Conservation (phyloP, 106 monocot genomes). For the Hemerocallis citrina region DNA sequence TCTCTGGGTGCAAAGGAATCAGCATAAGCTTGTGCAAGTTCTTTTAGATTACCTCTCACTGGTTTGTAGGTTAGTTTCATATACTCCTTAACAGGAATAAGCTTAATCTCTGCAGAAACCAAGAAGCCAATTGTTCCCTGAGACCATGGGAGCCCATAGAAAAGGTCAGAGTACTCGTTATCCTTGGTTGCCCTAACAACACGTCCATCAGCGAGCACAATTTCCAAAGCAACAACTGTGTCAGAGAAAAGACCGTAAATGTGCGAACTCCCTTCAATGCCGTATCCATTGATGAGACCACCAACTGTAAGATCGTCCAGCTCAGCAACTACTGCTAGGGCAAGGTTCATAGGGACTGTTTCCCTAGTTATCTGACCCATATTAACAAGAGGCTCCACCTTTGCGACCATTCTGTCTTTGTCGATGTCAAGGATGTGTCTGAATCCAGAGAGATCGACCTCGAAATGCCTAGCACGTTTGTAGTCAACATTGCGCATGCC, state of each 20-base stretch:
- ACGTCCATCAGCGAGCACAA: conserved; percentile 29
- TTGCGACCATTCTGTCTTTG: conserved; percentile 27
- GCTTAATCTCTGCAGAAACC: conserved; percentile 33
- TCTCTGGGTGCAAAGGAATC: conserved; percentile 37
- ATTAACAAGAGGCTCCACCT: conserved; percentile 33
- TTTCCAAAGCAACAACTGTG: conserved; percentile 26
- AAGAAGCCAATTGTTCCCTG: conserved; percentile 25
- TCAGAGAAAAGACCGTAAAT: conserved; percentile 32
- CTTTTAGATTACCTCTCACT: conserved; percentile 12
- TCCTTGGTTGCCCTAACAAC: conserved; percentile 30
- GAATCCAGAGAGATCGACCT: conserved; percentile 25
- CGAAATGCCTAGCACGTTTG: conserved; percentile 28
- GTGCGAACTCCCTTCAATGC: conserved; percentile 33
- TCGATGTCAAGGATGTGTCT: conserved; percentile 27
- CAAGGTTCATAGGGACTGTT: conserved; percentile 30
- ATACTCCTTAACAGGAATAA: conserved; percentile 33
- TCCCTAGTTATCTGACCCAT: conserved; percentile 29
- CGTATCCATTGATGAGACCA: conserved; percentile 33
- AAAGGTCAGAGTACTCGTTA: conserved; percentile 27
- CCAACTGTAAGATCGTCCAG: conserved; percentile 30
- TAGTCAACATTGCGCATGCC: conserved; percentile 35
- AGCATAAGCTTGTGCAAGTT: conserved; percentile 27
- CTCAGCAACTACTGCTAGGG: conserved; percentile 28
- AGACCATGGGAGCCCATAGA: conserved; percentile 33
- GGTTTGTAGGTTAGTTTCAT: conserved; percentile 35